Evolutionary conservation across 352 stramenopile genomes (phyloP).

Genomic region (Phytophthora citrophthora): DNA sequence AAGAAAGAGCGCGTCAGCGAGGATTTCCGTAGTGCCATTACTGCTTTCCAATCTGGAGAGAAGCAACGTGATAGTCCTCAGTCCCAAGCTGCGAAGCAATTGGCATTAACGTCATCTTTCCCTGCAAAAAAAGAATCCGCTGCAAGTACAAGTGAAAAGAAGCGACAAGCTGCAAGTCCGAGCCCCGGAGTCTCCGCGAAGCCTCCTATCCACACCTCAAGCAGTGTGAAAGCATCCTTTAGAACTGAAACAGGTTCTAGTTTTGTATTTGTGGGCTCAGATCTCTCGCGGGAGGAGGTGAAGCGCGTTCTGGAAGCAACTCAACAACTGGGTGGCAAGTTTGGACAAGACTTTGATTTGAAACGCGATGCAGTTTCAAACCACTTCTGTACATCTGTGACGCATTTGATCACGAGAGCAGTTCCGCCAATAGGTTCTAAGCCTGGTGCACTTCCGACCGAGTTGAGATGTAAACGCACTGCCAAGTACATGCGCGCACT

Average conservation of each 20-base stretch:
- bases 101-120: slow-evolving; percentile 6
- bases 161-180: neutral
- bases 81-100: slow-evolving; percentile 16
- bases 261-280: slow-evolving; percentile 71
- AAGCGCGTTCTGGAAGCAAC: slow-evolving; percentile 66
- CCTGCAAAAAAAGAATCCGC: slow-evolving; percentile 4
- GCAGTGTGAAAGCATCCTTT: neutral
- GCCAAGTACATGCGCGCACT: slow-evolving; percentile 89
- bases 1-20: slow-evolving; percentile 49
- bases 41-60: slow-evolving; percentile 45
- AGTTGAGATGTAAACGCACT: slow-evolving; percentile 77
- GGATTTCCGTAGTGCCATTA: slow-evolving; percentile 59
- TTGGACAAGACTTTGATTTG: slow-evolving; percentile 77
- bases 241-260: slow-evolving; percentile 2
- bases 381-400: slow-evolving; percentile 62
- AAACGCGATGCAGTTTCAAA: slow-evolving; percentile 52
- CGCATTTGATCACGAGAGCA: slow-evolving; percentile 78
- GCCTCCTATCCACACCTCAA: slow-evolving; percentile 23
- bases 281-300: slow-evolving; percentile 58
- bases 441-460: neutral
- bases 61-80: slow-evolving; percentile 5
- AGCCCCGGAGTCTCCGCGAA: slow-evolving; percentile 12
- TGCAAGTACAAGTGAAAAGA: neutral
- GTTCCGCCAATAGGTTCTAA: slow-evolving; percentile 33
- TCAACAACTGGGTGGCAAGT: slow-evolving; percentile 67